These are phyloP conservation scores for Priceomyces castillae DNA, from an alignment of 805 yeast species.

Conservation along the genomic window DNA sequence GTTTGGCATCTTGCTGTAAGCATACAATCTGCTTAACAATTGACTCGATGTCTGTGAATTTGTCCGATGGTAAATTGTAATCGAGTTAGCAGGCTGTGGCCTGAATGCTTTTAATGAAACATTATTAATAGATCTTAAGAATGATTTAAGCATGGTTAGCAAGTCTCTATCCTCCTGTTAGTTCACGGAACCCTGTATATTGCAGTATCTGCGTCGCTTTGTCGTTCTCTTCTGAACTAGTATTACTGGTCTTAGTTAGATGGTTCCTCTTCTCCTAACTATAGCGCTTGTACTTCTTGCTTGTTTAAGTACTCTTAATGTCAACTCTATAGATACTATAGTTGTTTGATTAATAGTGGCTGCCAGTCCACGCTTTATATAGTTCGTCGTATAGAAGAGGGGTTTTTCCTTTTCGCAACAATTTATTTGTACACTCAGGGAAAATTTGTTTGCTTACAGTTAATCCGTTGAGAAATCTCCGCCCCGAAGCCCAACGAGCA, in stretches of 20 bases:
- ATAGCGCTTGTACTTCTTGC: neutral
- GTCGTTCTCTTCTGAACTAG: too few species aligned
- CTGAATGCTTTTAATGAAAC: neutral
- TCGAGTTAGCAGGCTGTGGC: conserved; percentile 2
- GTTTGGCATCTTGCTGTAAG: conserved; percentile 18
- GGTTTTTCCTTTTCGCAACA: conserved; percentile 6
- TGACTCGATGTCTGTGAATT: conserved; percentile 23
- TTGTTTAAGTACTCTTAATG: neutral
- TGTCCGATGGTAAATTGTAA: conserved; percentile 29
- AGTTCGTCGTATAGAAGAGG: conserved; percentile 6
- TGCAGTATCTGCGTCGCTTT: too few species aligned
- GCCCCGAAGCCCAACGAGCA: conserved; percentile 8
- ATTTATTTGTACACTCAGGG: conserved; percentile 5
- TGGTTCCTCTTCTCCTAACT: neutral
- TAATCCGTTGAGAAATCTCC: conserved; percentile 6
- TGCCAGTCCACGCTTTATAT: neutral
- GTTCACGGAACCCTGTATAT: too few species aligned
- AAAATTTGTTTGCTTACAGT: neutral
- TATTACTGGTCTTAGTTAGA: too few species aligned
- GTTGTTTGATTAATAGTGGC: neutral
- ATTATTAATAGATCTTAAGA: conserved; percentile 8
- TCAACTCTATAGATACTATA: neutral
- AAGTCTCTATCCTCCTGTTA: too few species aligned
- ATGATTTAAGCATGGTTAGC: conserved; percentile 9
- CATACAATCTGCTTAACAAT: conserved; percentile 20